Percentiles rank a stretch among this genome's conserved stretches.
These are phyloP conservation scores for Podaxis carcinomalis DNA, from an alignment of 768 basidiomycete species.

Conservation along the genomic window DNA sequence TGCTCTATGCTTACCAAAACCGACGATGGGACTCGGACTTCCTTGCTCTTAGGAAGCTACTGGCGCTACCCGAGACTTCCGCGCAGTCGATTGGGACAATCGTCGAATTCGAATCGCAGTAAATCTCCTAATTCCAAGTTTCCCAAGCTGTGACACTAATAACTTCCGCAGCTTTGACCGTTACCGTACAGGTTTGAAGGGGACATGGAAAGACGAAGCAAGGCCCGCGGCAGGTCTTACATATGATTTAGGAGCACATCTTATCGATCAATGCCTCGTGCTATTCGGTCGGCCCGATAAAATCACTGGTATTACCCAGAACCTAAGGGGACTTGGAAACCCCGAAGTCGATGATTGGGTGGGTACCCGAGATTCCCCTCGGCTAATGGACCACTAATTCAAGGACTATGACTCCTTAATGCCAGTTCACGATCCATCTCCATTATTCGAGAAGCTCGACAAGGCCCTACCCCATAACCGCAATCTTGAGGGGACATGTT, in stretches of 20 bases:
- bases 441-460: conserved; percentile 40
- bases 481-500: conserved; percentile 63
- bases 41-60: conserved; percentile 55
- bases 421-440: conserved; percentile 49
- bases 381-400: background rate
- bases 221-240: conserved; percentile 59
- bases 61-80: conserved; percentile 48
- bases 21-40: conserved; percentile 80
- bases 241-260: conserved; percentile 78
- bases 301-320: conserved; percentile 67
- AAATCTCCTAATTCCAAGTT: conserved; percentile 17
- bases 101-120: conserved; percentile 76
- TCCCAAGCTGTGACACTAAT: background rate
- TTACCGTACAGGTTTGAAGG: conserved; percentile 58
- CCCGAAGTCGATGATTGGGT: conserved; percentile 66
- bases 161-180: conserved; percentile 58
- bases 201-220: conserved; percentile 76
- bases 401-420: background rate
- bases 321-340: conserved; percentile 61
- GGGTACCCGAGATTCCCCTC: conserved; percentile 16
- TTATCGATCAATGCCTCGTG: conserved; percentile 72
- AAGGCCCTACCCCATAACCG: conserved; percentile 54
- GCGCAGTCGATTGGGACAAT: conserved; percentile 56
- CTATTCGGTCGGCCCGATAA: conserved; percentile 73
- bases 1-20: conserved; percentile 73